Conservation (phyloP, 768 basidiomycete genomes). For the Termitomyces sp. region DNA sequence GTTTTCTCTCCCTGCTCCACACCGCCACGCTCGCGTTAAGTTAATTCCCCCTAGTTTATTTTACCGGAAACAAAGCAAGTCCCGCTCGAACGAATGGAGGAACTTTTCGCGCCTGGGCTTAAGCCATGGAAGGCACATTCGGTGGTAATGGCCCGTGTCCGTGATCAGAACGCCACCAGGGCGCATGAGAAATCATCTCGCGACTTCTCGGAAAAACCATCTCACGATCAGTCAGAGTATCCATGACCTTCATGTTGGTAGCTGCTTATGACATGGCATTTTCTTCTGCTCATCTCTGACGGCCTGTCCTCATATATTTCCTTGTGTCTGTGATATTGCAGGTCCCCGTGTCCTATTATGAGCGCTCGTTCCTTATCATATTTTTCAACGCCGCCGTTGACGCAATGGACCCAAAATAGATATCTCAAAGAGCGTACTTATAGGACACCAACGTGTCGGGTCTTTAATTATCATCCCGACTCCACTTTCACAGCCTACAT, state of each 20-base stretch:
- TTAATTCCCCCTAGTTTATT: slow-evolving; percentile 20
- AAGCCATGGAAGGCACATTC: slow-evolving; percentile 31
- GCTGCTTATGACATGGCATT: slow-evolving; percentile 5
- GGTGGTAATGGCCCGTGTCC: slow-evolving; percentile 25
- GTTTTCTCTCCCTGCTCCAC: slow-evolving; percentile 4
- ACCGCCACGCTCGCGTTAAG: background rate
- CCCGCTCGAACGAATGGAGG: slow-evolving; percentile 41
- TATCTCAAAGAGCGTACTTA: background rate
- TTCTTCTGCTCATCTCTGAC: background rate
- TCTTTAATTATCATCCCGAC: slow-evolving; percentile 5
- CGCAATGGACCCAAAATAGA: background rate
- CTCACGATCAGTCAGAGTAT: slow-evolving; percentile 9
- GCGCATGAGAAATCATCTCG: slow-evolving; percentile 1
- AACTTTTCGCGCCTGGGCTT: slow-evolving; percentile 32
- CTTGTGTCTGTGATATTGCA: background rate
- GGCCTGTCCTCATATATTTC: background rate
- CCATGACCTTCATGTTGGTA: slow-evolving; percentile 9
- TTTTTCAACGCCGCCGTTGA: background rate
- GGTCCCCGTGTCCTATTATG: background rate
- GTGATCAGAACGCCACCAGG: slow-evolving; percentile 14
- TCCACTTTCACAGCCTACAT: background rate
- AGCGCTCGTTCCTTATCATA: background rate
- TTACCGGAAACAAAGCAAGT: slow-evolving; percentile 39
- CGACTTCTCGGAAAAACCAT: slow-evolving; percentile 8
- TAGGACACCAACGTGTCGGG: slow-evolving; percentile 2